These are phyloP conservation scores for Metarhizium brunneum DNA, from an alignment of 2,329 filamentous ascomycete species.

Conservation along the genomic window DNA sequence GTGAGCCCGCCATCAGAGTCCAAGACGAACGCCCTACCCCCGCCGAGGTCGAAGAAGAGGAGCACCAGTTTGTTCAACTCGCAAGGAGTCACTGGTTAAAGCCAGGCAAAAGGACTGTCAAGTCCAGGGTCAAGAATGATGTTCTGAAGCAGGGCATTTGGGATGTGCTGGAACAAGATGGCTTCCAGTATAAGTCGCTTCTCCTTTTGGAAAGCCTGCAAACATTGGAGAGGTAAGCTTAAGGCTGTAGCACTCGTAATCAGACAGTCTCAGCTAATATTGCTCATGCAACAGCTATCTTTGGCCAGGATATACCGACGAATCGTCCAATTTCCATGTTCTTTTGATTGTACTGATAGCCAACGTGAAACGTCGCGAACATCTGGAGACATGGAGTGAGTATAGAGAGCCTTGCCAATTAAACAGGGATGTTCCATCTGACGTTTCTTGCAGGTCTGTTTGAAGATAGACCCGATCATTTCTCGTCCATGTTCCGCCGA, in stretches of 20 bases:
- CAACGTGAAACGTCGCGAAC: constrained; percentile 82
- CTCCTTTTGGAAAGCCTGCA: constrained; percentile 83
- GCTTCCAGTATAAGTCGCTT: constrained; percentile 69
- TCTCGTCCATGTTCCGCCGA: constrained; percentile 82
- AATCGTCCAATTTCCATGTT: constrained; percentile 86
- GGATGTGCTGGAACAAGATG: constrained; percentile 75
- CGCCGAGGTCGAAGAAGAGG: constrained; percentile 61
- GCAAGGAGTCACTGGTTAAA: constrained; percentile 83
- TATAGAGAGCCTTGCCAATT: background rate
- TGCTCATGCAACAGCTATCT: constrained; percentile 54
- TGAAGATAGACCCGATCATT: constrained; percentile 65
- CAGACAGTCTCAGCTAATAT: background rate
- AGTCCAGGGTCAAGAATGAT: constrained; percentile 70
- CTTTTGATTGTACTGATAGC: constrained; percentile 76
- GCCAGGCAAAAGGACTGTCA: constrained; percentile 47
- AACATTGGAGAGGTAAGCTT: constrained; percentile 64
- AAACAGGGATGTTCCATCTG: constrained; percentile 6
- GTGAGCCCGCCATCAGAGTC: constrained; percentile 28
- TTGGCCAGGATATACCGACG: constrained; percentile 86
- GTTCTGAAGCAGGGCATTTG: constrained; percentile 82
- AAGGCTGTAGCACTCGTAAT: background rate
- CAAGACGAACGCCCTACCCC: constrained; percentile 40
- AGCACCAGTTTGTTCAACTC: constrained; percentile 64
- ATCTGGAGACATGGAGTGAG: constrained; percentile 78
- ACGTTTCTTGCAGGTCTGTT: constrained; percentile 53